Evolutionary conservation across 768 basidiomycete genomes (phyloP).

Genomic region (Podaxis pistillaris): DNA sequence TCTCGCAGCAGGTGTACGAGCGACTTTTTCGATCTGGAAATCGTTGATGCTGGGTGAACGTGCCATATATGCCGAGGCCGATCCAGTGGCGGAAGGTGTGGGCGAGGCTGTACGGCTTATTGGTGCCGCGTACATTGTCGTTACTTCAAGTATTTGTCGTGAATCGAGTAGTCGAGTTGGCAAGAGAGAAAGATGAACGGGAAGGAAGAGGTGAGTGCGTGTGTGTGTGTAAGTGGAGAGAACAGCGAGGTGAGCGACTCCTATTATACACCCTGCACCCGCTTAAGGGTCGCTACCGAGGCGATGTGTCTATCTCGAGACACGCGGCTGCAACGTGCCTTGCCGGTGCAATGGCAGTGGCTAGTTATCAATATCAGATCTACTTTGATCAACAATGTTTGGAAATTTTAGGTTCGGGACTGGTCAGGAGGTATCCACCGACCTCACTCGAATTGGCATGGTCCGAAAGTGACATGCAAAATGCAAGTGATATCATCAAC

Average conservation of each 20-base stretch:
- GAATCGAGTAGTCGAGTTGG: not conserved
- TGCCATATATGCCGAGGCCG: constrained; percentile 9
- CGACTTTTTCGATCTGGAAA: constrained; percentile 66
- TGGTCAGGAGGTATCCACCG: not conserved
- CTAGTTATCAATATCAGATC: not conserved
- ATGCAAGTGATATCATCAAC: not conserved
- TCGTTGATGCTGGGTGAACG: constrained; percentile 46
- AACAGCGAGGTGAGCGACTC: not conserved
- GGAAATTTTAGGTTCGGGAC: not conserved
- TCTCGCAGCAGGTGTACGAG: constrained; percentile 33
- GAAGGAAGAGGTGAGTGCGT: not conserved
- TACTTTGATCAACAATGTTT: not conserved
- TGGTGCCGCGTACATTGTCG: constrained; percentile 17
- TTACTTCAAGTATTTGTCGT: not conserved
- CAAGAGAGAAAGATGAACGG: not conserved
- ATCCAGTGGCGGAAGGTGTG: constrained; percentile 1
- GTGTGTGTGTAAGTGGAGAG: not conserved
- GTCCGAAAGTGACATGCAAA: not conserved
- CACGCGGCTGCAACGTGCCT: constrained; percentile 18
- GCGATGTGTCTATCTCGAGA: not conserved
- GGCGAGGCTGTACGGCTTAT: constrained; percentile 16
- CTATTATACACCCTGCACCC: constrained; percentile 6
- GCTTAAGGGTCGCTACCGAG: not conserved
- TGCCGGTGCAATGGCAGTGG: not conserved
- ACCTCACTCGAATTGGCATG: not conserved